Evolutionary conservation across 2,329 filamentous ascomycete genomes (phyloP).

Genomic region (Chaetomiaceae sp.): DNA sequence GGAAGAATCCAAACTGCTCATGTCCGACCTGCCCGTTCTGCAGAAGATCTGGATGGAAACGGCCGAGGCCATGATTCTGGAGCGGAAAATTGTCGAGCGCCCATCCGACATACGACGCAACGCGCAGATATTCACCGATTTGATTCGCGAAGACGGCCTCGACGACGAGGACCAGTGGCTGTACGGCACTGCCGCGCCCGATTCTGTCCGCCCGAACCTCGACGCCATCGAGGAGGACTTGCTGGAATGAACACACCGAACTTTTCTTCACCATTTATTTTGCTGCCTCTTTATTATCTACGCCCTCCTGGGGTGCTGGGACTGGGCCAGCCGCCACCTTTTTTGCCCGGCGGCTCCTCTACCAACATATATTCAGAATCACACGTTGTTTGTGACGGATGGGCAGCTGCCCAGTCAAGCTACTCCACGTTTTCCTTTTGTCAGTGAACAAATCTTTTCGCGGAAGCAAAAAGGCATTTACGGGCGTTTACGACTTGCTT

Average conservation of each 20-base stretch:
- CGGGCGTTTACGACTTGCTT: slow-evolving; percentile 20
- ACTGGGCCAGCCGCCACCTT: no score
- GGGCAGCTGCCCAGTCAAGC: not conserved
- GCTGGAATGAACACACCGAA: slow-evolving; percentile 9
- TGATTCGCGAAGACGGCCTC: slow-evolving; percentile 57
- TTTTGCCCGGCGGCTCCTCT: no score
- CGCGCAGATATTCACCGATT: slow-evolving; percentile 54
- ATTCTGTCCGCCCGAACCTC: slow-evolving; percentile 47
- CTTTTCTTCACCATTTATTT: no score
- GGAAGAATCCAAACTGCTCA: slow-evolving; percentile 44
- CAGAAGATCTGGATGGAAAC: slow-evolving; percentile 58
- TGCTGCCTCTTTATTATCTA: no score
- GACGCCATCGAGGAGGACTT: slow-evolving; percentile 47
- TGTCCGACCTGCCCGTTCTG: slow-evolving; percentile 51
- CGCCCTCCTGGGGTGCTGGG: no score
- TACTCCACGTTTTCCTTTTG: not conserved
- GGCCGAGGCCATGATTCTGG: slow-evolving; percentile 55
- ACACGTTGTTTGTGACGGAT: no score
- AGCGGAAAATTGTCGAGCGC: slow-evolving; percentile 52
- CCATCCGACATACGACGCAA: slow-evolving; percentile 58
- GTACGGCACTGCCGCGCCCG: slow-evolving; percentile 49
- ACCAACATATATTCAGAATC: no score
- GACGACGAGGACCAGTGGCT: slow-evolving; percentile 58
- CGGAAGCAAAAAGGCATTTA: slow-evolving; percentile 24
- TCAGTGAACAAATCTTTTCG: not conserved